These are phyloP conservation scores for Trichophyton verrucosum DNA, from an alignment of 2,329 filamentous ascomycete genomes.

Conservation along the genomic window DNA sequence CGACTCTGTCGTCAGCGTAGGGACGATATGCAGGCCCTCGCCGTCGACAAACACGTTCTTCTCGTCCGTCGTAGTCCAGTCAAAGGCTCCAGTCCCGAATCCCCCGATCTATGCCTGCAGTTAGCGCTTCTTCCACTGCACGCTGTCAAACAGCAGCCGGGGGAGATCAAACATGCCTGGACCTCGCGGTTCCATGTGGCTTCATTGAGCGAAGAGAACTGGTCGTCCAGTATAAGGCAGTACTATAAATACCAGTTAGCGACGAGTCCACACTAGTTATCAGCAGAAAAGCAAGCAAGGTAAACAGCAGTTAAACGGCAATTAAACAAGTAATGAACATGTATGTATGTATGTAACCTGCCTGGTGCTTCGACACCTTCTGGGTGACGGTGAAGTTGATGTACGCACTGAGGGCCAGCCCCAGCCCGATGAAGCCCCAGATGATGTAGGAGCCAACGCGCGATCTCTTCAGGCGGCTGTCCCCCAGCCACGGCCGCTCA, in stretches of 20 bases:
- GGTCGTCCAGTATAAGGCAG: constrained; percentile 41
- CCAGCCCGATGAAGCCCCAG: constrained; percentile 14
- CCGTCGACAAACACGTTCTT: constrained; percentile 39
- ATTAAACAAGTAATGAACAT: neutral
- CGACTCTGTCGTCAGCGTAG: constrained; percentile 35
- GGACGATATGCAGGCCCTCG: constrained; percentile 44
- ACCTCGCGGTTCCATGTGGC: constrained; percentile 41
- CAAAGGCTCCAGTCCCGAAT: constrained; percentile 40
- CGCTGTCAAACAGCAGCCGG: neutral
- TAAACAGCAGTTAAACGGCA: too few species aligned
- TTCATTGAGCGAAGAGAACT: constrained; percentile 36
- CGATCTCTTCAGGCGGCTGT: constrained; percentile 8
- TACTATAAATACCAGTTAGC: constrained; percentile 24
- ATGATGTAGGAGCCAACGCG: constrained; percentile 13
- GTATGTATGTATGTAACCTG: constrained; percentile 1
- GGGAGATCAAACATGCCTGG: constrained; percentile 22
- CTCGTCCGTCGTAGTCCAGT: constrained; percentile 42
- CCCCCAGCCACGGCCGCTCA: constrained; percentile 10
- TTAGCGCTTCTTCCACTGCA: neutral
- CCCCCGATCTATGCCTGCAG: constrained; percentile 25
- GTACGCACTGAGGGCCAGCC: constrained; percentile 24
- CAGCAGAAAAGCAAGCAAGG: too few species aligned
- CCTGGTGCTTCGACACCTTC: constrained; percentile 14
- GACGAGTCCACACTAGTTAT: neutral
- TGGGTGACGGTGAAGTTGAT: constrained; percentile 23